Percentiles rank a stretch among this genome's conserved stretches.
These are phyloP conservation scores for Hanseniaspora mollemarum DNA, from an alignment of 805 yeast genomes.

Conservation along the genomic window DNA sequence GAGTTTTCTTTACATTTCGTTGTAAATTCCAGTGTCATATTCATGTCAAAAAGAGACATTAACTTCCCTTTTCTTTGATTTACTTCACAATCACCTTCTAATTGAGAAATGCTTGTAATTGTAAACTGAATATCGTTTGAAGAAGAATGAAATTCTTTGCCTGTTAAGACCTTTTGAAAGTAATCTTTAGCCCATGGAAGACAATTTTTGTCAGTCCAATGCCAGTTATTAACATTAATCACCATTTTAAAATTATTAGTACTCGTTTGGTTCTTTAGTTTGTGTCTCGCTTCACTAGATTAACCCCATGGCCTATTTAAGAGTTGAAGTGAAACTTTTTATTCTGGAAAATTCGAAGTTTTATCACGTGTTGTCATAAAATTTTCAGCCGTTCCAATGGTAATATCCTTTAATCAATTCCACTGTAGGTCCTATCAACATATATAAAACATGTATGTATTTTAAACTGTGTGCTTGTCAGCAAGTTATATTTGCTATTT, in stretches of 20 bases:
- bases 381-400: too few species aligned
- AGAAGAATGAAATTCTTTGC: constrained; percentile 31
- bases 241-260: constrained; percentile 45
- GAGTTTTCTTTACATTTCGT: constrained; percentile 34
- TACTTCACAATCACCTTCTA: constrained; percentile 95
- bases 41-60: constrained; percentile 77
- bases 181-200: constrained; percentile 78
- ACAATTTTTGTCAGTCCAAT: constrained; percentile 98
- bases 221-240: constrained; percentile 98
- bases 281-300: not conserved
- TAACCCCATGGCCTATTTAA: too few species aligned
- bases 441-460: not conserved
- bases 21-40: constrained; percentile 46
- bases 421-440: too few species aligned
- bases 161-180: constrained; percentile 50
- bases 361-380: too few species aligned
- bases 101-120: constrained; percentile 30
- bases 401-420: too few species aligned
- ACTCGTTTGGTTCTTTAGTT: too few species aligned
- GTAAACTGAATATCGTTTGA: constrained; percentile 26
- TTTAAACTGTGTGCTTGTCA: not conserved
- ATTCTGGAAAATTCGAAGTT: too few species aligned
- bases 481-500: not conserved
- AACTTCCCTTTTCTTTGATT: constrained; percentile 95
- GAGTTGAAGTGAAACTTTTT: too few species aligned